phyloP scores from a whole-genome alignment of 2,329 filamentous ascomycete genomes.

The Cylindrodendrum hubeiense region DNA sequence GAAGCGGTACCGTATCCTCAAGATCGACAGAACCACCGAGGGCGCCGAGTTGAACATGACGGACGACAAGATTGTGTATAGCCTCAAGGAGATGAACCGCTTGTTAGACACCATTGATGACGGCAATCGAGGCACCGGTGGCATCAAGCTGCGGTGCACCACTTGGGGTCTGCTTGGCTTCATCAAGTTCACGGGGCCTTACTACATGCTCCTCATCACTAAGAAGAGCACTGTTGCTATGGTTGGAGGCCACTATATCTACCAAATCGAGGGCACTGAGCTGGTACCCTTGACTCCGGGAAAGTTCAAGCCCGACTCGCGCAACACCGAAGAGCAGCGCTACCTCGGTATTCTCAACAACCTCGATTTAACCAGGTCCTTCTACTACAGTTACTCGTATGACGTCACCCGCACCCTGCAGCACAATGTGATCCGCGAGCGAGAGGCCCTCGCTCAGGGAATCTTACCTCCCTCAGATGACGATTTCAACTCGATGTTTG shows the following conservation, averaged over 20 bases:
- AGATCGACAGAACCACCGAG: slow-evolving; percentile 91
- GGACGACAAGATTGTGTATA: slow-evolving; percentile 96
- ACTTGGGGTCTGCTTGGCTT: slow-evolving; percentile 96
- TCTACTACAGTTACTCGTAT: slow-evolving; percentile 99
- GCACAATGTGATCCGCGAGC: slow-evolving; percentile 88
- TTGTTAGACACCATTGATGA: slow-evolving; percentile 95
- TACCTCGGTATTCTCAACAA: slow-evolving; percentile 92
- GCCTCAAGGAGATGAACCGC: slow-evolving; percentile 90
- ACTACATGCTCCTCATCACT: slow-evolving; percentile 97
- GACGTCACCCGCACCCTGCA: slow-evolving; percentile 94
- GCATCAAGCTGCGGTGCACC: slow-evolving; percentile 88
- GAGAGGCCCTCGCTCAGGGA: slow-evolving; percentile 76
- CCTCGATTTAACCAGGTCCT: slow-evolving; percentile 88
- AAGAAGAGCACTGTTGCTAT: slow-evolving; percentile 97
- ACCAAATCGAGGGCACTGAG: slow-evolving; percentile 94
- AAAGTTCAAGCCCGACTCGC: slow-evolving; percentile 80
- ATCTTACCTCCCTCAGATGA: slow-evolving; percentile 68
- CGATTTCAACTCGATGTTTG: slow-evolving; percentile 94
- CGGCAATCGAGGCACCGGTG: slow-evolving; percentile 91
- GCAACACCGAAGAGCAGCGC: slow-evolving; percentile 87
- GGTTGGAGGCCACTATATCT: slow-evolving; percentile 95
- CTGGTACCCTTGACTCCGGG: slow-evolving; percentile 87
- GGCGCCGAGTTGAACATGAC: slow-evolving; percentile 82
- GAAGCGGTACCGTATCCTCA: slow-evolving; percentile 88
- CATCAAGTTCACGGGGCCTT: slow-evolving; percentile 93